Evolutionary conservation across 2,329 filamentous ascomycete species (phyloP), one percentile per base, ranked within the genome.

Genomic region (Drechslerella dactyloides): DNA sequence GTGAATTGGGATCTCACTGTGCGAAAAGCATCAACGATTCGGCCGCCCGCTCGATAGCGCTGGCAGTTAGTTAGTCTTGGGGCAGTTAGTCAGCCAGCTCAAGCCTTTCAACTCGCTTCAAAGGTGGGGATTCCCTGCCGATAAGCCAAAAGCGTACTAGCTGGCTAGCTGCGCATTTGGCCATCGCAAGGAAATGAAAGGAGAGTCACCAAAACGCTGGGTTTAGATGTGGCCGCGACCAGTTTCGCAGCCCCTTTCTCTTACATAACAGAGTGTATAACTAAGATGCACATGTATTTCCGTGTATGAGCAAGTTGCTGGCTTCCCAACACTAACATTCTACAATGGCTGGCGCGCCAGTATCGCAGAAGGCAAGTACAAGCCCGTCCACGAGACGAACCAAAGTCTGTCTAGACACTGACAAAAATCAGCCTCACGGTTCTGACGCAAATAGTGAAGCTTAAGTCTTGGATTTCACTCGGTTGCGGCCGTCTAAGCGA

Each of bases 81-180:
- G n/a, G n/a, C n/a, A n/a, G n/a, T 50, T 40, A 54, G 59, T 56
- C 51, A 51, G 51, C 48, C 51, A 48, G 46, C n/a, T 13, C n/a
- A 46, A 70, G 54, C 48, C 58, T 54, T 70, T 59, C 66, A 70
- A 64, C 55, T 63, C 23, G 17, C 37, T 44, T 27, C 62, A 23
- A 64, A 60, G 46, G 55, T 64, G 66, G 66, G 59, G 59, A 70
- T 56, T 55, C 66, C 66, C 66, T 70, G 66, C 60, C 51, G 54
- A 64, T 64, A 64, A 64, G 59, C 66, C 66, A 70, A 70, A 70
- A 70, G 19, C n/a, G 66, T 70, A 70, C 66, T 70, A 70, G 66
- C n/a, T 42, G 37, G n/a, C 33, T 59, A 70, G 66, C 59, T 70
- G 66, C 66, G 63, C 46, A 54, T 64, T 70, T 70, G 66, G 66